Percentiles rank a stretch among this genome's conserved stretches.
phyloP scores from a whole-genome alignment of 106 monocot species.

The Agapanthus africanus region DNA sequence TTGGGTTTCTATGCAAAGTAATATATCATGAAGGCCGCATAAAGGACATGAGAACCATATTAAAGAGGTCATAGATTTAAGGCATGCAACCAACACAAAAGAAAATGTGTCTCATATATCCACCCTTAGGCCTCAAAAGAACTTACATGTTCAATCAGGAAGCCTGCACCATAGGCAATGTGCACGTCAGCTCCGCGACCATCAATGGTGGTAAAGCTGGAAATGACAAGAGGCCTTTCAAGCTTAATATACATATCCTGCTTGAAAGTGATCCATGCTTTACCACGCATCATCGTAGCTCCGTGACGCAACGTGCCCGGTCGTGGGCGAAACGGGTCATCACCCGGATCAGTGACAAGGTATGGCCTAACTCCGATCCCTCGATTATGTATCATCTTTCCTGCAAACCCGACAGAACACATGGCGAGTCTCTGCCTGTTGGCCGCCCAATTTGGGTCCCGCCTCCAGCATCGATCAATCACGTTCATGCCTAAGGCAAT shows the following conservation, averaged over 20 bases:
- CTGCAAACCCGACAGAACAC: slow-evolving; percentile 73
- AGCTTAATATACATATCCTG: slow-evolving; percentile 61
- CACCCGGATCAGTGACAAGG: slow-evolving; percentile 53
- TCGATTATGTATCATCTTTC: slow-evolving; percentile 59
- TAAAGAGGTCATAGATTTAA: no score
- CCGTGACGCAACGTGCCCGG: slow-evolving; percentile 64
- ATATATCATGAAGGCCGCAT: no score
- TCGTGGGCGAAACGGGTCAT: slow-evolving; percentile 44
- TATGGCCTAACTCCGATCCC: slow-evolving; percentile 38
- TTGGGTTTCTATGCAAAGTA: no score
- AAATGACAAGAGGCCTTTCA: slow-evolving; percentile 30
- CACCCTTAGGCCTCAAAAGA: no score
- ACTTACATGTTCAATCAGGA: slow-evolving; percentile 26
- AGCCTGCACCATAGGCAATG: slow-evolving; percentile 62
- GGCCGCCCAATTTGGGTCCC: slow-evolving; percentile 34
- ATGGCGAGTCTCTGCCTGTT: slow-evolving; percentile 46
- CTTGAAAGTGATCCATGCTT: slow-evolving; percentile 70
- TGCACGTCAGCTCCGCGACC: slow-evolving; percentile 68
- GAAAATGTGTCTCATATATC: no score
- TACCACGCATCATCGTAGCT: slow-evolving; percentile 33
- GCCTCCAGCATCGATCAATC: slow-evolving; percentile 50
- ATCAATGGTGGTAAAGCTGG: slow-evolving; percentile 65
- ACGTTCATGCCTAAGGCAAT: no score
- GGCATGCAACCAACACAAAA: no score
- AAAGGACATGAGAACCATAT: no score